These are phyloP conservation scores for sweet orange (Citrus sinensis) DNA, from an alignment of 345 rosid genomes.

Conservation along the genomic window DVS_A1.0 CM039162.1:2740501-2741000, in stretches of 20 bases:
- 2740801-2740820: conserved; percentile 88
- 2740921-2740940: neutral
- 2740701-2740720: conserved; percentile 70
- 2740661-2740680: conserved; percentile 79
- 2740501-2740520: neutral
- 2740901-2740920: neutral
- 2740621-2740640: conserved; percentile 73
- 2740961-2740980: conserved; percentile 8
- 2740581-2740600: conserved; percentile 43
- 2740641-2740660: conserved; percentile 84
- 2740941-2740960: neutral
- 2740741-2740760: conserved; percentile 3
- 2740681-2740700: conserved; percentile 95
- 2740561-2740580: neutral
- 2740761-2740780: conserved; percentile 13
- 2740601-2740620: conserved; percentile 70
- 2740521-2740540: neutral
- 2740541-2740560: neutral
- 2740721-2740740: conserved; percentile 18
- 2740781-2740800: conserved; percentile 93
- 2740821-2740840: conserved; percentile 78
- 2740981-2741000: conserved; percentile 66
- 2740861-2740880: conserved; percentile 56
- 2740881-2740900: conserved; percentile 15
- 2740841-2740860: conserved; percentile 71